Evolutionary conservation across 192 early-diverging fungal genomes (phyloP), one percentile per base, ranked within the genome.

Genomic region (Backusella psychrophila): DNA sequence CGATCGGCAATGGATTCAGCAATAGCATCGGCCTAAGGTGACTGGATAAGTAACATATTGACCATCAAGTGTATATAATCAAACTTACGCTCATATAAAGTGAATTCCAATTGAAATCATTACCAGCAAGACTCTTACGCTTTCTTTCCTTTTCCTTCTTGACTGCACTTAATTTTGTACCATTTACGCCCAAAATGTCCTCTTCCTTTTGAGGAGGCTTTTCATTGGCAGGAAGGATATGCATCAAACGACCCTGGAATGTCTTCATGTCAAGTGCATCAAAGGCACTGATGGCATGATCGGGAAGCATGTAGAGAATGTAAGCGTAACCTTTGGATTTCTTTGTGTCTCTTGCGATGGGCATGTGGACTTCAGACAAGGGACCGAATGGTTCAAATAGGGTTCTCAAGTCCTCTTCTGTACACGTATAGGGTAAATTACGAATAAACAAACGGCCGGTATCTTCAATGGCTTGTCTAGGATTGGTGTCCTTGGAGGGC

Each of bases 21-120:
- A 72, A 99, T 94, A 3, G 98, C 93, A 85, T 99, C 96, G 31
- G 90, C 88, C 93, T 92, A 63, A 12, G 70, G 11, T 56, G 17
- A 75, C 76, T 56, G 56, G 69, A 76, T 36, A 70, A 75, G 9
- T 39, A 12, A 12, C 6, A 38, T 38, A 38, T 38, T 33, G 33
- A 33, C 33, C 33, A 33, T 33, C 23, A 63, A 34, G 41, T 33
- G 41, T 38, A 69, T 38, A 69, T 34, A 35, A 36, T 6, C 4
- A 41, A 35, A 79, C 90, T 72, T 86, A 94, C 95, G 75, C 93
- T 97, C 94, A 99, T 96, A 75, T 96, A 99, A 71, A 99, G 84
- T 44, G 90, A 90, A 86, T 97, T 98, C 98, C 98, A 99, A 84
- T 95, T 97, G 68, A 96, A 96, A 74, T 95, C 95, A 78, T 89